Percentiles rank a stretch among this genome's conserved stretches.
Evolutionary conservation across 2,329 filamentous ascomycete genomes (phyloP).

Genomic region (Alternaria arborescens): DNA sequence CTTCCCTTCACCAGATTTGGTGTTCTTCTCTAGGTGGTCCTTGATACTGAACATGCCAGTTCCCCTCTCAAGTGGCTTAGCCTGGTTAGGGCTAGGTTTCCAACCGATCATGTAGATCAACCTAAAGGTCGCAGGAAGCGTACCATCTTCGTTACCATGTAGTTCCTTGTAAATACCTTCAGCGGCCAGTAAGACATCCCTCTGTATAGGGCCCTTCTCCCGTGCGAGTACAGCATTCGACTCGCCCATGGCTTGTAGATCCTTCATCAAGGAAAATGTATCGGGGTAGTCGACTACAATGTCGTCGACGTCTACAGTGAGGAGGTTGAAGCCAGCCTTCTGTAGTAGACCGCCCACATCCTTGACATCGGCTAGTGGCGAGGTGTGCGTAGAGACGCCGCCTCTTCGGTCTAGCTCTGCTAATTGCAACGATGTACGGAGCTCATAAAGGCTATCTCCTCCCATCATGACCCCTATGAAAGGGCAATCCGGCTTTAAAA

Average conservation of each 20-base stretch:
- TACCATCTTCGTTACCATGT: slow-evolving; percentile 76
- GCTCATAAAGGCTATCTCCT: slow-evolving; percentile 90
- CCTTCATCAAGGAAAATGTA: slow-evolving; percentile 88
- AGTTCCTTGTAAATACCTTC: slow-evolving; percentile 89
- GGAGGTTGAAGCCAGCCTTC: slow-evolving; percentile 89
- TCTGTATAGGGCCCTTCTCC: slow-evolving; percentile 76
- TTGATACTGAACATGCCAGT: slow-evolving; percentile 89
- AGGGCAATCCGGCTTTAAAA: slow-evolving; percentile 88
- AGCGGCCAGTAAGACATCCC: slow-evolving; percentile 85
- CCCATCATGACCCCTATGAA: slow-evolving; percentile 98
- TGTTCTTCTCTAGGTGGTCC: slow-evolving; percentile 71
- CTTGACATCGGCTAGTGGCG: slow-evolving; percentile 87
- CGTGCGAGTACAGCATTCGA: slow-evolving; percentile 87
- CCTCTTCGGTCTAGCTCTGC: slow-evolving; percentile 89
- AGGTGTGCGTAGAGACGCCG: slow-evolving; percentile 91
- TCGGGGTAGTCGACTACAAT: slow-evolving; percentile 95
- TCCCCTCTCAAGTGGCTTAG: slow-evolving; percentile 80
- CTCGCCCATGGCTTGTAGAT: slow-evolving; percentile 96
- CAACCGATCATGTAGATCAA: slow-evolving; percentile 99
- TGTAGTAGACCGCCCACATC: slow-evolving; percentile 89
- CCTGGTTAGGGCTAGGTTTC: slow-evolving; percentile 83
- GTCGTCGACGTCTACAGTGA: slow-evolving; percentile 97
- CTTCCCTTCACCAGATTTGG: slow-evolving; percentile 36
- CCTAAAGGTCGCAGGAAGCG: slow-evolving; percentile 84
- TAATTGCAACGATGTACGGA: slow-evolving; percentile 90